Evolutionary conservation across 345 rosid species (phyloP), one percentile per base, ranked within the genome.

Genomic region (Schrenkiella parvula): DNA sequence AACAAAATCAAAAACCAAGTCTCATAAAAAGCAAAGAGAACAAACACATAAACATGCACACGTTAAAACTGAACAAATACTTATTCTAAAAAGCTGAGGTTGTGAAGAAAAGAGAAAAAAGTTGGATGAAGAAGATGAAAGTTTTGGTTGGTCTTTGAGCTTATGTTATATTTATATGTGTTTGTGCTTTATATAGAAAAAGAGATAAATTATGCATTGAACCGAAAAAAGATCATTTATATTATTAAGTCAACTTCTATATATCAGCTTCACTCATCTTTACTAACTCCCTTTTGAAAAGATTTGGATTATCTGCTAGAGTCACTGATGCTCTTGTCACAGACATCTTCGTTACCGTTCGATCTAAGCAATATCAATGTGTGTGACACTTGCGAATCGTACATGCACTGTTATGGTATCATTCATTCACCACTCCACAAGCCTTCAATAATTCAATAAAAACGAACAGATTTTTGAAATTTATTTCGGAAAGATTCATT

Each of bases 361-460:
- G 79, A 67, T 74, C 61, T 50, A 59, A 15, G 68, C 23, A 17
- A 59, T 34, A 11, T 41, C 9, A 39, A 25, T 15, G 32, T 51
- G 3, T 42, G 32, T 60, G 39, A 51, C 10, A 7, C 5, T 51
- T 42, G 39, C 50, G 69, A 32, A 15, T 35, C 3, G 18, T 56
- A 75, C 79, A 61, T 75, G 74, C 58, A 1, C 56, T 22, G 74
- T 75, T 63, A 75, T 42, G 47, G 14, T 60, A 68, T 22, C 74
- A 52, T 50, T 67, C 64, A 26, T 75, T 68, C 15, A 74, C 74
- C 79, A 75, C 48, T 69, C 79, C 79, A 75, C 69, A 69, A 75
- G 56, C 17, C 50, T 61, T 6, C 74, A 75, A 75, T 75, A 39
- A 75, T 75, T 60, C 34, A 68, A 51, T 75, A 68, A 23, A 50